Conservation (phyloP, 768 basidiomycete genomes). For the Boletus rubroflammeus region DNA sequence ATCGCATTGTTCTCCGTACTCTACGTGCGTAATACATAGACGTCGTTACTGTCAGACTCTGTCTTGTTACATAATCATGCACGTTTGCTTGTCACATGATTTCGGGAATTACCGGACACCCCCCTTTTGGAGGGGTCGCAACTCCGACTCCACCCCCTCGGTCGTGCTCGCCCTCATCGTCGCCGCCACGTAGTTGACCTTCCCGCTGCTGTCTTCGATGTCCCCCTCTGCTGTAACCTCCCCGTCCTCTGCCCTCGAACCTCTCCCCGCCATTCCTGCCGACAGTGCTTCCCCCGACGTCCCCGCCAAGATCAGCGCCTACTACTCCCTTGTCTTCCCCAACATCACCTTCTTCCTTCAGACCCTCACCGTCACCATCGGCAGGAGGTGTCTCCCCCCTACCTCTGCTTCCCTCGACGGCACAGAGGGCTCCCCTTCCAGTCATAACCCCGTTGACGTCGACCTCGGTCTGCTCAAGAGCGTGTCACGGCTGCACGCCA, state of each 20-base stretch:
- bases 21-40: background rate
- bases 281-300: conserved; percentile 16
- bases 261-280: conserved; percentile 6
- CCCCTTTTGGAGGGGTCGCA: conserved; percentile 6
- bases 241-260: conserved; percentile 1
- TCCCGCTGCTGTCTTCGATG: conserved; percentile 20
- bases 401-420: conserved; percentile 47
- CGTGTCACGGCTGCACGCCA: conserved; percentile 94
- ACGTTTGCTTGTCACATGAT: conserved; percentile 24
- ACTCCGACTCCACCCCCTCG: background rate
- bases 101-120: conserved; percentile 14
- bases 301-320: conserved; percentile 84
- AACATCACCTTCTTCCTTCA: conserved; percentile 97
- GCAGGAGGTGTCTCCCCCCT: conserved; percentile 74
- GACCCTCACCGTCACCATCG: conserved; percentile 91
- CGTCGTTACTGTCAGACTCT: background rate
- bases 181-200: conserved; percentile 9
- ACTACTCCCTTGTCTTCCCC: conserved; percentile 91
- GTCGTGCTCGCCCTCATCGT: conserved; percentile 4
- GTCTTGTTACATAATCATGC: too few relatives aligned
- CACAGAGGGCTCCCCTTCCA: conserved; percentile 38
- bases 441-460: conserved; percentile 60
- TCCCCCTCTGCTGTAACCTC: conserved; percentile 17
- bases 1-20: background rate
- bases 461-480: conserved; percentile 97